Percentiles rank a stretch among this genome's conserved stretches.
Conservation (phyloP, 1,284 basidiomycete species). For the Kwoniella shivajii region DNA sequence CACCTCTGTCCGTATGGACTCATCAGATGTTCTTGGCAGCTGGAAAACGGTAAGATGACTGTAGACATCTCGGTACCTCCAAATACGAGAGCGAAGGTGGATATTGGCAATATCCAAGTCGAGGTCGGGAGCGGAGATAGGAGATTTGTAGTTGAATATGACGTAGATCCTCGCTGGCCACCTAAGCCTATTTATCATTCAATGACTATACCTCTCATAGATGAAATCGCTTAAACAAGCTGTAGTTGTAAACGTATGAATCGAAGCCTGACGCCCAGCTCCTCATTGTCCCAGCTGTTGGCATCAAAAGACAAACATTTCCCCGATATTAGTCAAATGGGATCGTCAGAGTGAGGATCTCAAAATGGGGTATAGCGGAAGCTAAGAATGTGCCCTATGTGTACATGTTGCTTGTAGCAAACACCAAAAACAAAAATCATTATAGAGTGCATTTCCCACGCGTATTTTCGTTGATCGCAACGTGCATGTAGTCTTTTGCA, state of each 20-base stretch:
- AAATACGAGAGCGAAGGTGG: slow-evolving; percentile 22
- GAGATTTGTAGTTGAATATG: slow-evolving; percentile 17
- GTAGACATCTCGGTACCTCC: slow-evolving; percentile 29
- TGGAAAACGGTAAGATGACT: slow-evolving; percentile 18
- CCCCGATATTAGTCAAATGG: too few relatives aligned
- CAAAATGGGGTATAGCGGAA: too few relatives aligned
- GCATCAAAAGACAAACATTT: too few relatives aligned
- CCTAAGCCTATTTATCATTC: slow-evolving; percentile 17
- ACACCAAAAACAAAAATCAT: too few relatives aligned
- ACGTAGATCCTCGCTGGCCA: slow-evolving; percentile 25
- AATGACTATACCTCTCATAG: slow-evolving; percentile 1
- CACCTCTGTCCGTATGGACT: slow-evolving; percentile 19
- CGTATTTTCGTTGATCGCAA: too few relatives aligned
- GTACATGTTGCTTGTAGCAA: too few relatives aligned
- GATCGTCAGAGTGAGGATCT: too few relatives aligned
- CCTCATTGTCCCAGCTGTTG: too few relatives aligned
- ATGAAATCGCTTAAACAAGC: neutral
- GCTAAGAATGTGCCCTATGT: neutral
- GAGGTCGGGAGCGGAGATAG: slow-evolving; percentile 22
- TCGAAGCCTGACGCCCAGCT: too few relatives aligned
- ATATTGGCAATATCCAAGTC: neutral
- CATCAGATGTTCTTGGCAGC: slow-evolving; percentile 18
- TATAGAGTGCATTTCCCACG: too few relatives aligned
- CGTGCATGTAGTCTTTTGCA: too few relatives aligned
- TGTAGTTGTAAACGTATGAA: neutral